Evolutionary conservation across 306 rosid species (phyloP), one percentile per base, ranked within the genome.

Genomic region (Prunus armeniaca): DNA sequence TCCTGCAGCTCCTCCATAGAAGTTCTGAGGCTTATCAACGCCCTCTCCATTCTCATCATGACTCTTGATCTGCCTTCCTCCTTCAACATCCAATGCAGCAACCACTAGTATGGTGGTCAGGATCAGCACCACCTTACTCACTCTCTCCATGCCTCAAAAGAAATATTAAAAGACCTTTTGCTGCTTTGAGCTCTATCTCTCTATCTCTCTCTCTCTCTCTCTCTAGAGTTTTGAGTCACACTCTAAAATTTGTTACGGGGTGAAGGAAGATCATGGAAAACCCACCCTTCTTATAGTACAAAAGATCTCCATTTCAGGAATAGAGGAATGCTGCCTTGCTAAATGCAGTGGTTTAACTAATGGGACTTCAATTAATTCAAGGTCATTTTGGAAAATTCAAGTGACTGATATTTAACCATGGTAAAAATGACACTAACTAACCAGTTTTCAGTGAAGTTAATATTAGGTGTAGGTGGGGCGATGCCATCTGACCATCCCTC

Each of bases 21-120:
- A 67, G 73, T 67, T 82, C 41, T 82, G 67, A 2, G 85, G 85
- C 6, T 82, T 79, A 20, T 67, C 73, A 62, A 82, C 82, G 20
- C 63, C 58, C 34, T 56, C 28, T 4, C 12, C 62, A 20, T 20
- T 81, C 71, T 13, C 65, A 1, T 65, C 61, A 3, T 19, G 47
- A 72, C 76, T 78, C 76, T 78, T 73, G 64, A 82, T 1, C 58
- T 51, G 6, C 65, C 79, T 83, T 28, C 69, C 77, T 54, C 74
- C 86, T 65, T 75, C 86, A 55, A 49, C 77, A 38, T 60, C 63
- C 46, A 67, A 46, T 65, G 83, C 67, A 17, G 76, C 71, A 22
- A 38, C 78, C 71, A 64, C 61, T 10, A 76, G 30, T 9, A 83
- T 63, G 43, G 72, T 45, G 69, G 80, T 70, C 67, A 83, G 80